phyloP scores from a whole-genome alignment of 2,329 filamentous ascomycete species.

The Grosmannia huntii region DNA sequence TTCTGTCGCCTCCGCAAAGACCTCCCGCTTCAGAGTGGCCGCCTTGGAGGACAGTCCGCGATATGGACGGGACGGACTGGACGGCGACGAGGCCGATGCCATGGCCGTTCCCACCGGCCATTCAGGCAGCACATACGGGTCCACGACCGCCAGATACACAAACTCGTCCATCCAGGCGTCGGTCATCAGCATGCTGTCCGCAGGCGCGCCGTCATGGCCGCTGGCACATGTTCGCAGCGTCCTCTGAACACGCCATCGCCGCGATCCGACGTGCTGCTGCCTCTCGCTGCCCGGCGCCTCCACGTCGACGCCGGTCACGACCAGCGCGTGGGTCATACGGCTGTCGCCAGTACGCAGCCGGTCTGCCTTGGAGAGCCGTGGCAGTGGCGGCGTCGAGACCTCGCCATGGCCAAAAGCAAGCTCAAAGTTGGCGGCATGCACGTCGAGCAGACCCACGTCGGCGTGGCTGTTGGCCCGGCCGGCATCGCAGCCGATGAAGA shows the following conservation, averaged over 20 bases:
- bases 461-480: neutral
- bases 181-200: neutral
- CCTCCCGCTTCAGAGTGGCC: neutral
- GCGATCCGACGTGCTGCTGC: neutral
- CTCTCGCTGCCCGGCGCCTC: neutral
- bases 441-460: neutral
- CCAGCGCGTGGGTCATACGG: neutral
- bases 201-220: too few relatives aligned
- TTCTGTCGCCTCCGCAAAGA: neutral
- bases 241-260: neutral
- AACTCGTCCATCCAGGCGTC: neutral
- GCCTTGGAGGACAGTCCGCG: neutral
- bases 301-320: neutral
- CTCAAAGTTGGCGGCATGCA: neutral
- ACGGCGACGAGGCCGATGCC: neutral
- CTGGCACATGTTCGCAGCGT: neutral
- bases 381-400: neutral
- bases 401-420: neutral
- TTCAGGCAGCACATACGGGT: neutral
- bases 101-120: neutral
- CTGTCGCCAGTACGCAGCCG: slow-evolving; percentile 1
- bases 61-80: neutral
- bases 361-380: neutral
- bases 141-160: neutral
- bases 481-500: neutral